A percentile compares a stretch with the other conserved stretches of the same genome.
phyloP scores from a whole-genome alignment of 306 rosid genomes.

The Sophora flavescens region DNA sequence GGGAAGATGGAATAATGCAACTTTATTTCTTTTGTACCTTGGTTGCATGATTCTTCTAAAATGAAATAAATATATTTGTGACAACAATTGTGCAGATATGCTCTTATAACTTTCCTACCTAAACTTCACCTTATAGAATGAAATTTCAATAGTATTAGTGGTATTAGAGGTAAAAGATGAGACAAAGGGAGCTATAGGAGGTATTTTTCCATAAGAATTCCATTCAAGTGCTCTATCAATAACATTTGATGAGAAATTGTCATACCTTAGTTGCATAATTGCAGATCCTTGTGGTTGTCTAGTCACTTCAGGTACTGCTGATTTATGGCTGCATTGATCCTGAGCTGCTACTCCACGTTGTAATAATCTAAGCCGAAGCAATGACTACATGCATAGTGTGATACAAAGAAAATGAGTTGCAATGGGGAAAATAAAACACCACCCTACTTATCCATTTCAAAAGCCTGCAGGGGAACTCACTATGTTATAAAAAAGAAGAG shows the following conservation, averaged over 20 bases:
- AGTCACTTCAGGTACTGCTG: constrained; percentile 39
- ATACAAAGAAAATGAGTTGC: not conserved
- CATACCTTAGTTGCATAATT: constrained; percentile 69
- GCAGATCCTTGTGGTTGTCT: constrained; percentile 55
- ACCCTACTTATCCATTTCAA: not conserved
- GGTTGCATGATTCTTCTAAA: not conserved
- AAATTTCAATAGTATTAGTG: not conserved
- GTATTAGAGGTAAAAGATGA: constrained; percentile 1
- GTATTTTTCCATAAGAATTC: not conserved
- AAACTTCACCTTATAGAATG: not conserved
- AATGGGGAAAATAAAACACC: not conserved
- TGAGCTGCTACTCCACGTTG: constrained; percentile 57
- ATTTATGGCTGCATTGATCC: constrained; percentile 46
- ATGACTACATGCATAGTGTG: constrained; percentile 56
- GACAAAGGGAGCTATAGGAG: not conserved
- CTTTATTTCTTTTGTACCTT: not conserved
- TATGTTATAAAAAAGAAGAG: not conserved
- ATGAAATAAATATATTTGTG: not conserved
- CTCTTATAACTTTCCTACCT: not conserved
- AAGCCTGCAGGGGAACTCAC: not conserved
- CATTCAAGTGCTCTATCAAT: not conserved
- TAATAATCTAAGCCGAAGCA: constrained; percentile 70
- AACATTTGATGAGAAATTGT: not conserved
- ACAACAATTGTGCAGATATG: not conserved
- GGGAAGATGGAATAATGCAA: not conserved